A percentile compares a stretch with the other conserved stretches of the same genome.
Conservation (phyloP, 306 rosid species). For the Leucaena leucocephala region DNA sequence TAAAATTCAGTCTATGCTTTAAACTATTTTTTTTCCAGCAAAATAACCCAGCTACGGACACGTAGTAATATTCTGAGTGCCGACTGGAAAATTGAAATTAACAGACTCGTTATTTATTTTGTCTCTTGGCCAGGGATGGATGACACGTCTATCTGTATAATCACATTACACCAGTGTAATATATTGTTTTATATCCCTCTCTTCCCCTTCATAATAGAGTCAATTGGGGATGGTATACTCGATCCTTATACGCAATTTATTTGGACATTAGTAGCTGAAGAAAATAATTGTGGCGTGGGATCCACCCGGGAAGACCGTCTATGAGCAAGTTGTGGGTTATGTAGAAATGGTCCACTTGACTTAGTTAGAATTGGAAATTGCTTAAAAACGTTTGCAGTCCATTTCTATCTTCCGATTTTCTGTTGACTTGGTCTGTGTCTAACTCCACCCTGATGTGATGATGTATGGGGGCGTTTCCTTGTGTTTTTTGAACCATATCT, state of each 20-base stretch:
- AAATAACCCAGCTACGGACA: not conserved
- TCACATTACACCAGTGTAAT: not conserved
- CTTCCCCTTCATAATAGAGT: not conserved
- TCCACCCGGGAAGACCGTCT: not conserved
- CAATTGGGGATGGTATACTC: not conserved
- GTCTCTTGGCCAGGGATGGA: not conserved
- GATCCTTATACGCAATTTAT: not conserved
- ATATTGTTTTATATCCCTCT: not conserved
- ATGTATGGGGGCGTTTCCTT: not conserved
- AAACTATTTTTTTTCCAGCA: not conserved
- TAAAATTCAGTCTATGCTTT: not conserved
- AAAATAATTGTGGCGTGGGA: not conserved
- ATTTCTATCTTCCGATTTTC: not conserved
- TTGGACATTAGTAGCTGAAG: not conserved
- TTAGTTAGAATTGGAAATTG: not conserved
- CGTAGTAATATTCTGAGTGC: not conserved
- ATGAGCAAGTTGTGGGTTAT: not conserved
- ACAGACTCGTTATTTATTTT: no score
- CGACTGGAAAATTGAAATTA: not conserved
- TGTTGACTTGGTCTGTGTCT: not conserved
- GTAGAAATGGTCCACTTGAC: constrained; percentile 1
- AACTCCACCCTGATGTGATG: not conserved
- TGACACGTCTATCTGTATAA: not conserved
- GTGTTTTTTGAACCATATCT: not conserved
- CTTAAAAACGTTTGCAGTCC: not conserved